A percentile compares a stretch with the other conserved stretches of the same genome.
Evolutionary conservation across 2,329 filamentous ascomycete genomes (phyloP).

Genomic region (Fusarium aywerte): DNA sequence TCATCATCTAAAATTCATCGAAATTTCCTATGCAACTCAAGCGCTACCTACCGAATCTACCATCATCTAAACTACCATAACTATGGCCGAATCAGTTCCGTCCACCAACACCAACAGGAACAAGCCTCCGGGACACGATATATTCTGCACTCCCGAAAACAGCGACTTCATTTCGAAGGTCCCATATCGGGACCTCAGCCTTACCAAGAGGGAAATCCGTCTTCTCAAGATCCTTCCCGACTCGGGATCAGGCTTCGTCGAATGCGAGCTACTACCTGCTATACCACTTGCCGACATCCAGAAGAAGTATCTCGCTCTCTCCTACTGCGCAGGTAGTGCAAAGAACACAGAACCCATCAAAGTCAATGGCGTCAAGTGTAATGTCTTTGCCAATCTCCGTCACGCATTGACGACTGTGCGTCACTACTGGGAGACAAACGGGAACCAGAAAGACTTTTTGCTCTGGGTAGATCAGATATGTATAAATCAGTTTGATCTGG

Average conservation of each 20-base stretch:
- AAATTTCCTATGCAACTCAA: not conserved
- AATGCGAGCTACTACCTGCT: slow-evolving; percentile 7
- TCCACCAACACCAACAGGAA: rapidly evolving
- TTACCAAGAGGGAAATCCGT: not conserved
- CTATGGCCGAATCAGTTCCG: not conserved
- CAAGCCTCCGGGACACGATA: slow-evolving; percentile 6
- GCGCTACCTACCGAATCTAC: no score
- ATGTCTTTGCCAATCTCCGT: slow-evolving; percentile 12
- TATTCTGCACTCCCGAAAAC: slow-evolving; percentile 28
- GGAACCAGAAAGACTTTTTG: not conserved
- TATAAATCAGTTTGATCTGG: slow-evolving; percentile 10
- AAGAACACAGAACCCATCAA: not conserved
- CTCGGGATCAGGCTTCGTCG: not conserved
- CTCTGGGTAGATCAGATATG: slow-evolving; percentile 23
- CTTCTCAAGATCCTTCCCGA: slow-evolving; percentile 11
- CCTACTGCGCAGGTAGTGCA: slow-evolving; percentile 13
- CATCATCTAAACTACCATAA: not conserved
- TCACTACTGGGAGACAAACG: not conserved
- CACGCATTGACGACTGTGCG: not conserved
- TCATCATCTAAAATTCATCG: not conserved
- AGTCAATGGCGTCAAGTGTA: not conserved
- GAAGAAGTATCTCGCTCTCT: slow-evolving; percentile 1
- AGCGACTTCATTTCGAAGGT: not conserved
- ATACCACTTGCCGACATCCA: not conserved
- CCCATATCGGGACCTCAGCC: not conserved